Evolutionary conservation across 257 asterid genomes (phyloP), one percentile per base, ranked within the genome.

Genomic region (Primulina eburnea): DNA sequence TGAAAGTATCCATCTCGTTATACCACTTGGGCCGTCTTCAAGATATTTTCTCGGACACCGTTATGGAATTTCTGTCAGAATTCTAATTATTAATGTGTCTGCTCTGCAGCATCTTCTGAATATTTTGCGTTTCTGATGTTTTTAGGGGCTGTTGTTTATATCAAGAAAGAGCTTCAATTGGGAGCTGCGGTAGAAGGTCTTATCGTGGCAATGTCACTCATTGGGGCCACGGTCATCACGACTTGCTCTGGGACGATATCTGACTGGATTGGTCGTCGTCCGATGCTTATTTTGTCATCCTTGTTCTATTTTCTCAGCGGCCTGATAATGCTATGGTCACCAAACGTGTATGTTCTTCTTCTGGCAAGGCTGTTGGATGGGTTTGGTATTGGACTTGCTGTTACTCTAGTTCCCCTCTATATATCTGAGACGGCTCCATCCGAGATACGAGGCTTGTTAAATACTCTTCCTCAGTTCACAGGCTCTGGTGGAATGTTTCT

Each of bases 361-460:
- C 68, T 86, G 20, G 96, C 89, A 18, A 85, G 96, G 81, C 89
- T 89, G 0, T 72, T 87, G 72, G 90, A 89, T 72, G 96, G 96
- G 8, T 87, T 89, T 73, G 95, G 89, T 40, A 62, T 89, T 17
- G 96, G 96, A 11, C 88, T 89, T 33, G 96, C 95, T 4, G 92
- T 86, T 37, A 89, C 95, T 55, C 64, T 89, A 7, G 87, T 89
- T 35, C 96, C 96, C 32, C 82, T 89, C n/a, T 87, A 89, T 56
- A 87, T 87, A 67, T 89, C 95, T 16, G 96, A 89, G 83, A 89
- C 92, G 4, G 96, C 96, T 12, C 96, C 95, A 0, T 84, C 96
- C 5, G 95, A 89, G 65, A 86, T 86, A 64, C 79, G 96, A 66
- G 96, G 96, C 63, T 69, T 81, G 73, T 67, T 89, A 9, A 89